Conservation (phyloP, 2,329 filamentous ascomycete genomes). For the Pseudogymnoascus sp. region DNA sequence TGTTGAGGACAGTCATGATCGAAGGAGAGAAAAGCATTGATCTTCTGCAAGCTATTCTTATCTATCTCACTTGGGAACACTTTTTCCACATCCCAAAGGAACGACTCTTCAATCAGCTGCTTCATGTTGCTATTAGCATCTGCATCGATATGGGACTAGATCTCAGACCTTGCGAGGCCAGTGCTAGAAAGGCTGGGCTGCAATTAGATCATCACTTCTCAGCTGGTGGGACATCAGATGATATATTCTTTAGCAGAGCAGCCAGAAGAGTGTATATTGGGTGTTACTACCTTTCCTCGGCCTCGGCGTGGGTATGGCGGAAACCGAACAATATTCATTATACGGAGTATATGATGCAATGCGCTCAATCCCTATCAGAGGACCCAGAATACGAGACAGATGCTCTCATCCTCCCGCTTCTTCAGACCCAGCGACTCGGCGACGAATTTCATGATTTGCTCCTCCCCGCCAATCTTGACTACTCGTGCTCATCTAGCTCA, state of each 20-base stretch:
- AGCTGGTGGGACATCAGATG: not conserved
- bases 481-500: not conserved
- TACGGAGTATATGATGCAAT: constrained; percentile 17
- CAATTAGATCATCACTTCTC: not conserved
- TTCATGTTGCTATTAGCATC: constrained; percentile 20
- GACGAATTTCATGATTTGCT: constrained; percentile 12
- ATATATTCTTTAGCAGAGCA: constrained; percentile 6
- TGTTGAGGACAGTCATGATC: constrained; percentile 12
- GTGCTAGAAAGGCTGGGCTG: constrained; percentile 11
- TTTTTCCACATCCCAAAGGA: constrained; percentile 17
- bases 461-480: not conserved
- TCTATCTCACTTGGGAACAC: constrained; percentile 22
- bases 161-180: constrained; percentile 12
- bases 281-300: constrained; percentile 18
- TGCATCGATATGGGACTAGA: constrained; percentile 18
- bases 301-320: constrained; percentile 15
- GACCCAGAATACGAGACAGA: constrained; percentile 20
- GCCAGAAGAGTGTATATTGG: constrained; percentile 17
- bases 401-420: constrained; percentile 18
- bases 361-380: constrained; percentile 17
- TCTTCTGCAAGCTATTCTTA: constrained; percentile 23
- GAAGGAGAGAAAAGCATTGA: constrained; percentile 22
- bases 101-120: constrained; percentile 17
- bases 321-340: constrained; percentile 16
- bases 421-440: constrained; percentile 18